Percentiles rank a stretch among this genome's conserved stretches.
These are phyloP conservation scores for Xylaria multiplex DNA, from an alignment of 2,329 filamentous ascomycete genomes.

Conservation along the genomic window DNA sequence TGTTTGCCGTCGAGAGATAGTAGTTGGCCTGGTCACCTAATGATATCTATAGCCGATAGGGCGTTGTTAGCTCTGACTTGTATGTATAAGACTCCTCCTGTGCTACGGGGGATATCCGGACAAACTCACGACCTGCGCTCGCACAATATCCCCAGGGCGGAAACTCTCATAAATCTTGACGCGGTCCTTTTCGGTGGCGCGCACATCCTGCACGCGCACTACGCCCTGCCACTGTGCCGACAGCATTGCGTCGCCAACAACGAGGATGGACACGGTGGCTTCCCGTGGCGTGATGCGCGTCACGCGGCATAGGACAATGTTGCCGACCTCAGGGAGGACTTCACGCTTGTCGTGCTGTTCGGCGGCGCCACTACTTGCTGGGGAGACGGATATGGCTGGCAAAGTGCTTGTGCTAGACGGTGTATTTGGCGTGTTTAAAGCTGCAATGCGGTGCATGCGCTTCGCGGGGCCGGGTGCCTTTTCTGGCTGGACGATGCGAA, in stretches of 20 bases:
- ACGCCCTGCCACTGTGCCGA: slow-evolving; percentile 86
- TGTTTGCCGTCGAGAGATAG: slow-evolving; percentile 90
- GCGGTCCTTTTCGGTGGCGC: slow-evolving; percentile 94
- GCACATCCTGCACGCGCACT: slow-evolving; percentile 88
- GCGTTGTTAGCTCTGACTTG: slow-evolving; percentile 20
- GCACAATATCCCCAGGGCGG: slow-evolving; percentile 89
- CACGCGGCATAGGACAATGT: slow-evolving; percentile 83
- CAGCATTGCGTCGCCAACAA: slow-evolving; percentile 77
- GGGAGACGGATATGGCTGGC: slow-evolving; percentile 66
- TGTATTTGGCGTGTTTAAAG: slow-evolving; percentile 25
- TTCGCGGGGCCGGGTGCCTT: slow-evolving; percentile 60
- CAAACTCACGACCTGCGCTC: slow-evolving; percentile 78
- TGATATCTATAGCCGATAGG: slow-evolving; percentile 68
- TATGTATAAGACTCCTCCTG: neutral
- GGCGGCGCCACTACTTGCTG: slow-evolving; percentile 47
- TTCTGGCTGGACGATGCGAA: slow-evolving; percentile 61
- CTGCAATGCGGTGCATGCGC: slow-evolving; percentile 65
- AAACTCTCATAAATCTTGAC: slow-evolving; percentile 93
- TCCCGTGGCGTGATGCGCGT: slow-evolving; percentile 86
- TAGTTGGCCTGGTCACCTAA: slow-evolving; percentile 95
- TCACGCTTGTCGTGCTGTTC: slow-evolving; percentile 64
- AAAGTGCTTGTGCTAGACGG: slow-evolving; percentile 53
- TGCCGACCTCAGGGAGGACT: slow-evolving; percentile 82
- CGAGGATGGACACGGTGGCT: slow-evolving; percentile 85
- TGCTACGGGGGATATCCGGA: neutral